phyloP scores from a whole-genome alignment of 306 rosid genomes.

The Lagenaria siceraria region DNA sequence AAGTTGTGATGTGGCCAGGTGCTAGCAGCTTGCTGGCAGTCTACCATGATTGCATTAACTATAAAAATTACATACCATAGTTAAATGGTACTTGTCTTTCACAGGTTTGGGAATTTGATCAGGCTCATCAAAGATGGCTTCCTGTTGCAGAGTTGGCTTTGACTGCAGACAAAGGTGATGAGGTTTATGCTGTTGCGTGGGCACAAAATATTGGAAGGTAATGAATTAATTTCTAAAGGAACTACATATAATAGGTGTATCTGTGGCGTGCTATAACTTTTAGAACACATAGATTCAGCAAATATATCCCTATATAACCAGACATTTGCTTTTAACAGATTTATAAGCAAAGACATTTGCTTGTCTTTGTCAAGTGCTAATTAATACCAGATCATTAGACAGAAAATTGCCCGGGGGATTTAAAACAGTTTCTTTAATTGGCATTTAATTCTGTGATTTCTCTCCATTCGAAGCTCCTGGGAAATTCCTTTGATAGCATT shows the following conservation, averaged over 20 bases:
- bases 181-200: constrained; percentile 74
- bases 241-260: not conserved
- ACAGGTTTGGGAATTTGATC: constrained; percentile 93
- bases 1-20: not conserved
- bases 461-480: not conserved
- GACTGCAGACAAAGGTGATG: constrained; percentile 50
- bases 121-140: constrained; percentile 96
- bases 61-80: not conserved
- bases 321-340: not conserved
- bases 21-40: not conserved
- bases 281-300: not conserved
- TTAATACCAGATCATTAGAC: not conserved
- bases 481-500: not conserved
- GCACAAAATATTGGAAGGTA: constrained; percentile 96
- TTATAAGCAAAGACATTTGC: not conserved
- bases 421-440: not conserved
- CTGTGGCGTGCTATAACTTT: not conserved
- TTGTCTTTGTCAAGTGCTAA: not conserved
- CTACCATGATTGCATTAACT: not conserved
- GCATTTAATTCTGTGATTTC: not conserved
- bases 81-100: not conserved
- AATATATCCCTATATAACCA: not conserved
- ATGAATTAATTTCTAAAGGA: not conserved
- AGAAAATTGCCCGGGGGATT: not conserved
- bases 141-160: constrained; percentile 86